Percentiles rank a stretch among this genome's conserved stretches.
Conservation (phyloP, 1,139 yeast species). For the Geotrichum bryndzae region DNA sequence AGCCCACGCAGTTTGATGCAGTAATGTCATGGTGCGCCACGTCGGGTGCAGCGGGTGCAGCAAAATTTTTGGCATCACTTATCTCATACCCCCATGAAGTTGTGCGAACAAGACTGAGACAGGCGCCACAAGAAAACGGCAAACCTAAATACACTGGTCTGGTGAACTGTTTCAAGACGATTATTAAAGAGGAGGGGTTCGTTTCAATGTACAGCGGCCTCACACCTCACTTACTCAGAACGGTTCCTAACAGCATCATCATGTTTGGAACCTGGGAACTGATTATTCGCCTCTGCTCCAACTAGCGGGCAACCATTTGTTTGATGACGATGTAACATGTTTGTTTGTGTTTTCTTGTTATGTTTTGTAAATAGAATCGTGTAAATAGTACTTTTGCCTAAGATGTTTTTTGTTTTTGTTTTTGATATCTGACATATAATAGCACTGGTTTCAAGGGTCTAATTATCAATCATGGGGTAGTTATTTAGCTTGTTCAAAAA, state of each 20-base stretch:
- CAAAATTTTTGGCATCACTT: constrained; percentile 86
- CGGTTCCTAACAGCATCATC: constrained; percentile 95
- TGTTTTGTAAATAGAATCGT: not conserved
- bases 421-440: not conserved
- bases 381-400: not conserved
- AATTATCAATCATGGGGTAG: not conserved
- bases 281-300: constrained; percentile 53
- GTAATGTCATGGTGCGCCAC: constrained; percentile 89
- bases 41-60: constrained; percentile 97
- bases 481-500: not conserved
- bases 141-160: constrained; percentile 84
- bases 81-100: constrained; percentile 97
- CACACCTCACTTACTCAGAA: constrained; percentile 92
- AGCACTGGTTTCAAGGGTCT: not conserved
- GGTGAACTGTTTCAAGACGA: constrained; percentile 74
- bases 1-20: constrained; percentile 52
- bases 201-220: constrained; percentile 94
- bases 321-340: not conserved
- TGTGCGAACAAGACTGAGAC: constrained; percentile 89
- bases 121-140: constrained; percentile 81
- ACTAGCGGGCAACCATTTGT: not conserved
- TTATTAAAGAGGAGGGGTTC: constrained; percentile 86
- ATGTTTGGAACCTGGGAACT: constrained; percentile 99
- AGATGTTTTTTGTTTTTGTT: not conserved
- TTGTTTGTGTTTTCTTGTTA: not conserved